These are phyloP conservation scores for Mycena alexandri DNA, from an alignment of 768 basidiomycete species.

Conservation along the genomic window DNA sequence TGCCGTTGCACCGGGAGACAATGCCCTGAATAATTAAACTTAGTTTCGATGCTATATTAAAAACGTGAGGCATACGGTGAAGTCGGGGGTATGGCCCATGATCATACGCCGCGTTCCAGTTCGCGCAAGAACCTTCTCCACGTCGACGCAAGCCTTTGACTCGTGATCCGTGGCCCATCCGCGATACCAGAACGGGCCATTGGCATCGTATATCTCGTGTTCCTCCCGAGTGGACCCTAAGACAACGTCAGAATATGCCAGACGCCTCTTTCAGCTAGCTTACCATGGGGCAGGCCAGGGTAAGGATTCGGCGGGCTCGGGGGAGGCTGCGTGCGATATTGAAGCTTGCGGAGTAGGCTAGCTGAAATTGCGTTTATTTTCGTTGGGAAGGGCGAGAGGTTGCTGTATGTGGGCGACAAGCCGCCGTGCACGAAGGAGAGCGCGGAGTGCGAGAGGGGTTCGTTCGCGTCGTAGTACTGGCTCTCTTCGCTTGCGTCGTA, in stretches of 20 bases:
- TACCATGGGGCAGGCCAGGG: slow-evolving; percentile 72
- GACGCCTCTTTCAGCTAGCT: slow-evolving; percentile 23
- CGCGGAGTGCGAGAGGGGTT: slow-evolving; percentile 80
- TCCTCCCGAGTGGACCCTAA: slow-evolving; percentile 74
- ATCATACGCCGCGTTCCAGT: slow-evolving; percentile 91
- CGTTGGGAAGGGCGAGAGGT: slow-evolving; percentile 85
- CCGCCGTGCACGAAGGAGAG: slow-evolving; percentile 96
- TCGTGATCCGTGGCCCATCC: slow-evolving; percentile 89
- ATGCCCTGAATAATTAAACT: slow-evolving; percentile 65
- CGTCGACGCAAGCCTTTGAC: slow-evolving; percentile 74
- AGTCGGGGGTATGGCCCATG: slow-evolving; percentile 97
- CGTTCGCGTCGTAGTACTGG: slow-evolving; percentile 48
- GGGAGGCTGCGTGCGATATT: slow-evolving; percentile 72
- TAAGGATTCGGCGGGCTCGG: slow-evolving; percentile 88
- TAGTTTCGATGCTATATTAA: not conserved
- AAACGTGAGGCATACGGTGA: slow-evolving; percentile 62
- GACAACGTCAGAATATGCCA: slow-evolving; percentile 43
- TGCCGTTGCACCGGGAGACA: slow-evolving; percentile 88
- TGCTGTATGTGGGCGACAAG: slow-evolving; percentile 79
- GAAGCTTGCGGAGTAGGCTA: slow-evolving; percentile 78
- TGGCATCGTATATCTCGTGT: slow-evolving; percentile 73
- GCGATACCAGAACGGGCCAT: slow-evolving; percentile 95
- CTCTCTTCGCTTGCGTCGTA: slow-evolving; percentile 36
- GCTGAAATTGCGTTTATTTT: slow-evolving; percentile 82
- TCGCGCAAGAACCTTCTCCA: slow-evolving; percentile 75